Evolutionary conservation across 345 rosid genomes (phyloP).

Genomic region (Dipteronia dyeriana): DNA sequence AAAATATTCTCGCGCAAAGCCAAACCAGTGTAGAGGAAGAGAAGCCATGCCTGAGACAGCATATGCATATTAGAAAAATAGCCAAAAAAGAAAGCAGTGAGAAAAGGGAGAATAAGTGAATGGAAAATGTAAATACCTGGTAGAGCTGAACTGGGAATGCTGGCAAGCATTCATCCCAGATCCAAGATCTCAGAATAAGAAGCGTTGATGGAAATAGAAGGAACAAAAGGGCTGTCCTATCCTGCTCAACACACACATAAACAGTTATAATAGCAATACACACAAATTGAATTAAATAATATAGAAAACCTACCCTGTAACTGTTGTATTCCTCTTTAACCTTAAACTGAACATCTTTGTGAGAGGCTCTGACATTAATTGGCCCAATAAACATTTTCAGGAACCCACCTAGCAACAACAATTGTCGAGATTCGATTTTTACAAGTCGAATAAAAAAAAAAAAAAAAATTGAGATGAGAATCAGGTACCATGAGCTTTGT

Average conservation of each 20-base stretch:
- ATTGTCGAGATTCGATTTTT: background rate
- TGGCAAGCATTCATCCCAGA: slow-evolving; percentile 93
- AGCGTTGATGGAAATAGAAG: slow-evolving; percentile 83
- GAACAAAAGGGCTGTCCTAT: slow-evolving; percentile 89
- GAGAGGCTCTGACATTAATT: slow-evolving; percentile 83
- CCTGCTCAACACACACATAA: slow-evolving; percentile 60
- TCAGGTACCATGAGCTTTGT: slow-evolving; percentile 61
- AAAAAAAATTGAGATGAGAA: background rate
- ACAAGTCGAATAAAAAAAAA: background rate
- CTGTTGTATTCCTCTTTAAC: slow-evolving; percentile 98
- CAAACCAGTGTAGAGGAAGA: slow-evolving; percentile 96
- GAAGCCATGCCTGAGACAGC: slow-evolving; percentile 70
- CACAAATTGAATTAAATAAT: background rate
- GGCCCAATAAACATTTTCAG: slow-evolving; percentile 91
- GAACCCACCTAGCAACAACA: slow-evolving; percentile 47
- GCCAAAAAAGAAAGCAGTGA: background rate
- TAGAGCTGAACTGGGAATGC: slow-evolving; percentile 95
- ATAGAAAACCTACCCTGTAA: slow-evolving; percentile 55
- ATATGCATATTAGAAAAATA: background rate
- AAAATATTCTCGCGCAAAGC: slow-evolving; percentile 92
- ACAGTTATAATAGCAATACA: background rate
- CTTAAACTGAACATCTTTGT: slow-evolving; percentile 85
- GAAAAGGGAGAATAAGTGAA: background rate
- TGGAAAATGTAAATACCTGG: slow-evolving; percentile 46
- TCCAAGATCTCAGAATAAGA: slow-evolving; percentile 71